phyloP scores from a whole-genome alignment of 2,329 filamentous ascomycete species.

The Trichoderma endophyticum region DNA sequence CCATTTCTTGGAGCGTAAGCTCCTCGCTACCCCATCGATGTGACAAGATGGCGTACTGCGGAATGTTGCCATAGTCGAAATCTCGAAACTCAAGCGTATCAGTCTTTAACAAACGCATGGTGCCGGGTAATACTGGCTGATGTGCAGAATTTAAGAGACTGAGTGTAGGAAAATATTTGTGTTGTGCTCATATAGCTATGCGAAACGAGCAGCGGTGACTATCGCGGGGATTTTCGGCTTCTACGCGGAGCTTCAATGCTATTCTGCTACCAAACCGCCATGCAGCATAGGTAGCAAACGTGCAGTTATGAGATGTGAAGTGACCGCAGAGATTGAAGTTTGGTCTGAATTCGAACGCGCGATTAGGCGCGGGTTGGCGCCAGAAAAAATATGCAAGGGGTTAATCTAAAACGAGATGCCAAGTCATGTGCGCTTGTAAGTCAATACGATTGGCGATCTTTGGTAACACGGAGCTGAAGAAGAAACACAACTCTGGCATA shows the following conservation, averaged over 20 bases:
- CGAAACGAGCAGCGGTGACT: not conserved
- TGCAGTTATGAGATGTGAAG: not conserved
- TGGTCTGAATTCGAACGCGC: not conserved
- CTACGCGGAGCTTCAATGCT: not conserved
- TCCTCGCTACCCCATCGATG: constrained; percentile 5
- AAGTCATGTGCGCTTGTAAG: not conserved
- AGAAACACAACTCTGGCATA: not conserved
- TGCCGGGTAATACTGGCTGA: not conserved
- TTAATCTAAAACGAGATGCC: not conserved
- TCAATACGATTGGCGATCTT: not conserved
- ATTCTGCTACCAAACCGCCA: not conserved
- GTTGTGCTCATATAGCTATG: not conserved
- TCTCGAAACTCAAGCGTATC: not conserved
- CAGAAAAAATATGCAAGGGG: not conserved
- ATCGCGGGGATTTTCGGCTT: not conserved
- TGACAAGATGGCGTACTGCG: constrained; percentile 4
- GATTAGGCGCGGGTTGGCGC: not conserved
- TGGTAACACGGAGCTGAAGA: not conserved
- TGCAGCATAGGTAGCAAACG: not conserved
- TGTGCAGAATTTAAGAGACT: not conserved
- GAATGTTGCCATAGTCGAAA: not conserved
- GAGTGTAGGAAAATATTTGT: not conserved
- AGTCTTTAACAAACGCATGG: not conserved
- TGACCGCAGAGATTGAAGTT: not conserved
- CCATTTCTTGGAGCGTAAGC: not conserved